These are phyloP conservation scores for Pseudogymnoascus sp. DNA, from an alignment of 2,329 filamentous ascomycete species.

Conservation along the genomic window DNA sequence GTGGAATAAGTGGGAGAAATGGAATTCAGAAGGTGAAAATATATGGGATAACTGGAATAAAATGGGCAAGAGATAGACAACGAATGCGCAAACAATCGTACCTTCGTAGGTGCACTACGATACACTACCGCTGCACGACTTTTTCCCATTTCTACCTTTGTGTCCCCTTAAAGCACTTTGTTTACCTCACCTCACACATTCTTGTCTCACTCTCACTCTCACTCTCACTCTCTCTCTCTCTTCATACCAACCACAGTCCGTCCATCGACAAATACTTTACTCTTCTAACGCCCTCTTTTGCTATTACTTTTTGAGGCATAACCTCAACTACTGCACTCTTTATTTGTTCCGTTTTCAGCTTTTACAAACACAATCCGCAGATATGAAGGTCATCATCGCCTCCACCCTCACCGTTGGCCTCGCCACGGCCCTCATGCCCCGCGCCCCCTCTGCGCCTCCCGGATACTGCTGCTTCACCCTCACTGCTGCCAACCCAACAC, in stretches of 20 bases:
- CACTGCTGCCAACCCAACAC: slow-evolving; percentile 16
- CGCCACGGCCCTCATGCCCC: slow-evolving; percentile 16
- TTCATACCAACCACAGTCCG: slow-evolving; percentile 2
- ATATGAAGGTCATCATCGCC: slow-evolving; percentile 8
- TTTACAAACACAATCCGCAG: background rate
- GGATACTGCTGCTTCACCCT: slow-evolving; percentile 22
- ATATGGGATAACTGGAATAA: background rate
- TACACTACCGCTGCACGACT: background rate
- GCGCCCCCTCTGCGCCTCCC: slow-evolving; percentile 12
- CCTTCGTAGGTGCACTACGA: slow-evolving; percentile 6
- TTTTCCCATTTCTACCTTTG: background rate
- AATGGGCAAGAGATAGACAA: background rate
- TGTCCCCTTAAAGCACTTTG: slow-evolving; percentile 5
- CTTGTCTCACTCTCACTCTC: background rate
- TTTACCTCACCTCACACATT: background rate
- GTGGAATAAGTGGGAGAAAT: background rate
- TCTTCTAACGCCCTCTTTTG: background rate
- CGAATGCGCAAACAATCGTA: background rate
- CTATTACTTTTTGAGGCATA: background rate
- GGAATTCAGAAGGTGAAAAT: background rate
- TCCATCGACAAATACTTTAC: background rate
- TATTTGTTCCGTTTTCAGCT: background rate
- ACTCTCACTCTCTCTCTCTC: background rate
- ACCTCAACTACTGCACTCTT: background rate
- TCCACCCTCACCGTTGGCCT: slow-evolving; percentile 12